These are phyloP conservation scores for Viola odorata DNA, from an alignment of 345 rosid genomes.

Conservation along the genomic window DNA sequence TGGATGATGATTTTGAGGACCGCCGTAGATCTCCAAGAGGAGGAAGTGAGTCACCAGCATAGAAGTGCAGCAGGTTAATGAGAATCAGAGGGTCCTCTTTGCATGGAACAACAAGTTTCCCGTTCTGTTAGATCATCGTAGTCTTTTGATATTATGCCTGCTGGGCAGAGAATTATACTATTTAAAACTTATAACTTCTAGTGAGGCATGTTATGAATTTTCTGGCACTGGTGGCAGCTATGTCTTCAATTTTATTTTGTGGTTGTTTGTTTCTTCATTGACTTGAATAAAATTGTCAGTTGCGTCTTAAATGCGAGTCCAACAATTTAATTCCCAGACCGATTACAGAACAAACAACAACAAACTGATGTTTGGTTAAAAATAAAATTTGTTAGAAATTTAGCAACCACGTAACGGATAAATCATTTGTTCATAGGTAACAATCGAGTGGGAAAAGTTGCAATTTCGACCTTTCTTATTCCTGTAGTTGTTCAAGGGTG, in stretches of 20 bases:
- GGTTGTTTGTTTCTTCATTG: no score
- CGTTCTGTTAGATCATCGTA: no score
- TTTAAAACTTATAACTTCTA: no score
- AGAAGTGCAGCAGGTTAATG: background rate
- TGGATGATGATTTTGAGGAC: conserved; percentile 37
- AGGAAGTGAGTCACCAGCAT: conserved; percentile 19
- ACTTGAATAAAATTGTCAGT: no score
- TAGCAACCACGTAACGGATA: no score
- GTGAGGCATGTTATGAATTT: background rate
- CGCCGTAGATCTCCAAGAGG: conserved; percentile 18
- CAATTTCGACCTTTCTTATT: background rate
- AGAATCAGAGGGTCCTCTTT: background rate
- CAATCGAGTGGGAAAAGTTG: background rate
- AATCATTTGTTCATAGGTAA: background rate
- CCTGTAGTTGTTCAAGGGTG: background rate
- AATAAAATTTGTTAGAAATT: no score
- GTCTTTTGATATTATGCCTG: background rate
- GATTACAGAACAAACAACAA: no score
- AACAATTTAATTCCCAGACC: no score
- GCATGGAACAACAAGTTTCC: background rate
- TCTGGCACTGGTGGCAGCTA: no score
- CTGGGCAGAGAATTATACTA: background rate
- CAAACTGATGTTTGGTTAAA: no score
- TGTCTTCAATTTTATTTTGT: no score
- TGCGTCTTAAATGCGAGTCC: no score